Evolutionary conservation across 2,329 filamentous ascomycete species (phyloP).

Genomic region (Annulohypoxylon truncatum): DNA sequence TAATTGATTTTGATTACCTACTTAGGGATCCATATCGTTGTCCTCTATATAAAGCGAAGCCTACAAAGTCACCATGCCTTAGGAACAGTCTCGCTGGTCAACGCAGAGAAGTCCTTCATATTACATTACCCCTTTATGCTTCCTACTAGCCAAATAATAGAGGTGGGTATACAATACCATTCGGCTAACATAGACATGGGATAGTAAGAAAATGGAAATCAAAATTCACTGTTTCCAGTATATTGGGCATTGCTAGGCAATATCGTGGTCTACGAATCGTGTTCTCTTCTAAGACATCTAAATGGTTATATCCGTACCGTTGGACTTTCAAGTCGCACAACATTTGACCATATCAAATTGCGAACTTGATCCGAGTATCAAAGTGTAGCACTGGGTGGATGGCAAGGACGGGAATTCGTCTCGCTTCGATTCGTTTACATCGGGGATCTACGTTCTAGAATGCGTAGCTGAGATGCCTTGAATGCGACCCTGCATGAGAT

Average conservation of each 20-base stretch:
- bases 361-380: constrained; percentile 30
- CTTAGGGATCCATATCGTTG: background rate
- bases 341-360: constrained; percentile 14
- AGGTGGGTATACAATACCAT: background rate
- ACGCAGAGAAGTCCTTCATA: background rate
- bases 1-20: background rate
- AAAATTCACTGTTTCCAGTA: constrained; percentile 10
- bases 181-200: background rate
- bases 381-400: constrained; percentile 14
- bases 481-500: constrained; percentile 36
- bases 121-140: background rate
- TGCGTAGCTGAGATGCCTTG: constrained; percentile 8
- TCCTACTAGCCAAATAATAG: background rate
- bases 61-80: background rate
- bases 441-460: constrained; percentile 40
- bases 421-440: constrained; percentile 11
- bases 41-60: background rate
- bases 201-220: background rate
- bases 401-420: background rate
- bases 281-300: background rate
- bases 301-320: constrained; percentile 4
- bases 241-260: constrained; percentile 12
- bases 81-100: background rate
- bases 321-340: constrained; percentile 22
- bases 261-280: background rate